A percentile compares a stretch with the other conserved stretches of the same genome.
Conservation (phyloP, 345 rosid species). For the Brassica rapa region DNA sequence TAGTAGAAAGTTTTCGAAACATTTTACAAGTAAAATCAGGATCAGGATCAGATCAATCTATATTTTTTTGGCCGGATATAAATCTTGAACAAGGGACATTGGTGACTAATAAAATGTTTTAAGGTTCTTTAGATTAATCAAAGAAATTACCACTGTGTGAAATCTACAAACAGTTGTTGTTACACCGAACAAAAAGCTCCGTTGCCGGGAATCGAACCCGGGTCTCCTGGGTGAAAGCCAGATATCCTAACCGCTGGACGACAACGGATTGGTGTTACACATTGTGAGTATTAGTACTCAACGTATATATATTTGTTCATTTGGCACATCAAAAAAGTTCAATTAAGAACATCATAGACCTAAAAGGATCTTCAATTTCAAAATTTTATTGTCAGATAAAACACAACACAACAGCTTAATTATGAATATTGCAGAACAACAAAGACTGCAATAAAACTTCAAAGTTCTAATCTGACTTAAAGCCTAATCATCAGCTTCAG, state of each 20-base stretch:
- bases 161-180: too few relatives aligned
- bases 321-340: not conserved
- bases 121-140: too few relatives aligned
- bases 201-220: constrained; percentile 76
- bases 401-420: not conserved
- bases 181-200: too few relatives aligned
- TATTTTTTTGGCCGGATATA: too few relatives aligned
- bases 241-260: constrained; percentile 98
- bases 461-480: not conserved
- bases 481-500: not conserved
- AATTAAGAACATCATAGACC: not conserved
- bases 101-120: not conserved
- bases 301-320: too few relatives aligned
- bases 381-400: not conserved
- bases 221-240: constrained; percentile 98
- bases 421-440: not conserved
- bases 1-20: not conserved
- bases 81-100: too few relatives aligned
- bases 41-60: not conserved
- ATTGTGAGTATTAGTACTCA: too few relatives aligned
- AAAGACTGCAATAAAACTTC: not conserved
- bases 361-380: not conserved
- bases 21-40: not conserved
- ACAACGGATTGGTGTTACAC: constrained; percentile 48
- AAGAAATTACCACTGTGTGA: too few relatives aligned